Base-by-base conservation (phyloP, 2,329 filamentous ascomycete species). In the Alternaria gaisen region DNA sequence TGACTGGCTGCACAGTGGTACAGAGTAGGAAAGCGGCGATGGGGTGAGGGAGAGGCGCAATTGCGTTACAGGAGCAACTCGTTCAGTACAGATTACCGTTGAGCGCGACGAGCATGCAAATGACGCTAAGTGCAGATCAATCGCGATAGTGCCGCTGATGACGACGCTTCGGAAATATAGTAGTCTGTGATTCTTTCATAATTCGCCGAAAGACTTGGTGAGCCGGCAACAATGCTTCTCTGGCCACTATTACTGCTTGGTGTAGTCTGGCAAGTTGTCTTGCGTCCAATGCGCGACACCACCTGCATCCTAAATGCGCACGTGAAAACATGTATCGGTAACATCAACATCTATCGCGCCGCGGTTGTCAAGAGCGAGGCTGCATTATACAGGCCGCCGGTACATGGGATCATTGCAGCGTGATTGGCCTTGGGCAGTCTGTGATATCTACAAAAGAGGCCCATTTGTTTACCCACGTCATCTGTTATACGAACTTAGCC, bases 141-240 rank as follows among this genome's bases (percentile, higher is more conserved):
- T 56, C 38, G 58, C 56, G 60, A 60, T 55, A 59, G 67, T 60
- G 58, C 63, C 60, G 68, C 65, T 40, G 67, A 63, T 67, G 63
- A 69, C 65, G 67, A 68, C 60, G 61, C 59, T 34, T 50, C 51
- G 41, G 46, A 56, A 63, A 53, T 46, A 32, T 34, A n/a, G 20
- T 20, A 41, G 40, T 20, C 48, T 44, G 10, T 26, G 9, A 24
- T 36, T 16, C 22, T 40, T 40, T 40, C 47, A 26, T 18, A 34
- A n/a, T n/a, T 47, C 26, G 47, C 47, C 24, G 14, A 38, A 38
- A 14, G 22, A 22, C 40, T 12, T 47, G 40, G n/a, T 16, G 36
- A 46, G 28, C 4, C 50, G 30, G 20, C 26, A 46, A 30, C 26
- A 18, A 22, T 54, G n/a, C 26, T 12, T 34, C 24, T 12, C 9